Evolutionary conservation across 768 basidiomycete species (phyloP), one percentile per base, ranked within the genome.

Genomic region (Russula emetica): DNA sequence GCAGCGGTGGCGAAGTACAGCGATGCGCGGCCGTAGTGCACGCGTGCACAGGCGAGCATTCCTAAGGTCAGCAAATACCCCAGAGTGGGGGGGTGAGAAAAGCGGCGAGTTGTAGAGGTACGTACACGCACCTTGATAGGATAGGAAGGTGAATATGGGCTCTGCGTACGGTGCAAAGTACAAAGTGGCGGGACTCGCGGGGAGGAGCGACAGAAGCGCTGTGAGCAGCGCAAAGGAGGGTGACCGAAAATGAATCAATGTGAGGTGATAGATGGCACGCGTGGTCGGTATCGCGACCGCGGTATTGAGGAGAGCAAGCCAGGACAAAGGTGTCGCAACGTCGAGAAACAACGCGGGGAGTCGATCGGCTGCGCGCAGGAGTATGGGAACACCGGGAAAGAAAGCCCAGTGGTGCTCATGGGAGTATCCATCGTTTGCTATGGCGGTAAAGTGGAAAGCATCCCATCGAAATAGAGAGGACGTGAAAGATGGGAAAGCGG

Each of bases 381-480:
- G 55, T 13, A 76, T 70, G 3, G 90, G 82, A 28, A 83, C 74
- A 5, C 83, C 91, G 2, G 92, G 89, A 66, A 93, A 82, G 74
- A 93, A 98, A 0, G 96, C 96, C 82, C 90, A 90, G 67, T 91
- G 80, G 69, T 96, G 82, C 71, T 98, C 96, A 71, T 84, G 85
- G 0, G 66, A 64, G 68, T 87, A 81, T 10, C 83, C 82, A 13
- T 81, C 63, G 30, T 78, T 70, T 0, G 92, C 90, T 58, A 92
- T 83, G 69, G 82, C 80, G 7, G 78, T 69, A 73, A 94, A 98
- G 74, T 97, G 88, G 67, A 98, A 81, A 2, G 79, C 79, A 71
- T 98, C 96, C 97, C 96, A 99, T 68, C 94, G 84, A 11, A 94
- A 76, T 3, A 85, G 71, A 1, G 78, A 64, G 4, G 66, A 70